phyloP scores from a whole-genome alignment of 2,329 filamentous ascomycete genomes.

The Alternaria burnsii region DNA sequence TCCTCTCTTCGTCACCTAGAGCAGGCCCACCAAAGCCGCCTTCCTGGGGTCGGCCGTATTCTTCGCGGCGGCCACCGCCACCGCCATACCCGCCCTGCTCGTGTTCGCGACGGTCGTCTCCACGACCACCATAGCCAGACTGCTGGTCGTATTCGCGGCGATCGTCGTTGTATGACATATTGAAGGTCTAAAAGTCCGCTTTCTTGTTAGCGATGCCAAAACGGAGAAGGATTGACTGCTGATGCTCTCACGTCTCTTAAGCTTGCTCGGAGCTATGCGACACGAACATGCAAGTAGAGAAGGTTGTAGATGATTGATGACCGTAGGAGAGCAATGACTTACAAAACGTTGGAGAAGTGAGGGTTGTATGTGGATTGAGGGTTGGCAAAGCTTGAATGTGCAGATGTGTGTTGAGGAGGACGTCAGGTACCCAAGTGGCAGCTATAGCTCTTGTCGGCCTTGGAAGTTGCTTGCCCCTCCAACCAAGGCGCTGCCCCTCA shows the following conservation, averaged over 20 bases:
- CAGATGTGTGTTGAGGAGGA: constrained; percentile 1
- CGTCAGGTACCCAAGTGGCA: constrained; percentile 6
- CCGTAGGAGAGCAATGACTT: background rate
- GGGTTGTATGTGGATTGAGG: background rate
- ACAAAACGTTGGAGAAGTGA: background rate
- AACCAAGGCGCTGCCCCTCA: constrained; percentile 21
- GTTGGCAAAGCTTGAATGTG: background rate
- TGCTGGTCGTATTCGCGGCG: constrained; percentile 22
- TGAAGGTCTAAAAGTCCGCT: background rate
- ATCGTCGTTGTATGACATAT: constrained; percentile 41
- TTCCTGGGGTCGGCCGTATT: constrained; percentile 26
- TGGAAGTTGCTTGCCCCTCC: constrained; percentile 17
- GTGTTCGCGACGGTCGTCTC: constrained; percentile 24
- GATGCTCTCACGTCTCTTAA: background rate
- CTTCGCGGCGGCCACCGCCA: constrained; percentile 27
- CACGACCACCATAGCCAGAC: constrained; percentile 23
- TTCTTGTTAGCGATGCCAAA: background rate
- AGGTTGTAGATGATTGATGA: background rate
- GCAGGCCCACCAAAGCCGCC: constrained; percentile 23
- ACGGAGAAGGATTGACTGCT: background rate
- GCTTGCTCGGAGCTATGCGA: background rate
- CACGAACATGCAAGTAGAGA: background rate
- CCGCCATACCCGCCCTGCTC: constrained; percentile 24
- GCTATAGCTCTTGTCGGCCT: constrained; percentile 8
- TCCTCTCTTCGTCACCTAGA: constrained; percentile 17